Evolutionary conservation across 23 red algal genomes (phyloP), one percentile per base, ranked within the genome.

Genomic region (Rhodosorus marinus): DNA sequence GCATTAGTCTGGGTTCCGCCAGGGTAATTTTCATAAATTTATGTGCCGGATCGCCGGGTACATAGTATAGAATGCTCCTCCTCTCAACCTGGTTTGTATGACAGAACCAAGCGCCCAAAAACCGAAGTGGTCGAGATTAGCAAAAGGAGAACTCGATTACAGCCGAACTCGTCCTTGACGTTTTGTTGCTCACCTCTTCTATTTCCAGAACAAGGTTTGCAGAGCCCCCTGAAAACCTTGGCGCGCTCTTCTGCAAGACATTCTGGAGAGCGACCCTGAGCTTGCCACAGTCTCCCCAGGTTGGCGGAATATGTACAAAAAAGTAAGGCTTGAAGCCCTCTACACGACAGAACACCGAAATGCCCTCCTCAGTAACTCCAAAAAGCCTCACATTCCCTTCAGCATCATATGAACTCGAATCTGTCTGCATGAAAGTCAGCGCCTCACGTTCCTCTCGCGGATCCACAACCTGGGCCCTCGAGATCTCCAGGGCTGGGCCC

Each of bases 311-410:
- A 0, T 64, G 59, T 3, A 72, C 69, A 31, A 77, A 85, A 23
- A 98, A 80, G 64, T 80, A 98, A 31, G 75, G 90, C 56, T 58
- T 52, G 43, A 85, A 83, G 59, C 60, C 46, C 51, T 85, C 69
- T 0, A 85, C 79, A 24, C 66, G 53, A 8, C 45, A 29, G 20
- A 85, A 52, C 4, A 85, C 72, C 15, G 63, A 67, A 24, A 70
- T 40, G 26, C 77, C 90, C 22, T 33, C 29, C 21, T 58, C 49
- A 5, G 78, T 98, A 4, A 98, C 50, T 5, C 90, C 87, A 51
- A 75, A 94, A 15, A 94, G 28, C 24, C 71, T 69, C 21, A 94
- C 30, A 32, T 72, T 59, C 31, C 77, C 69, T 6, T 29, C 31
- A 1, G 31, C 65, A 33, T 60, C n/a, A 21, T 33, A 58, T 21